These are phyloP conservation scores for Artemisia tridentata DNA, from an alignment of 129 eudicot species.

Conservation along the genomic window DNA sequence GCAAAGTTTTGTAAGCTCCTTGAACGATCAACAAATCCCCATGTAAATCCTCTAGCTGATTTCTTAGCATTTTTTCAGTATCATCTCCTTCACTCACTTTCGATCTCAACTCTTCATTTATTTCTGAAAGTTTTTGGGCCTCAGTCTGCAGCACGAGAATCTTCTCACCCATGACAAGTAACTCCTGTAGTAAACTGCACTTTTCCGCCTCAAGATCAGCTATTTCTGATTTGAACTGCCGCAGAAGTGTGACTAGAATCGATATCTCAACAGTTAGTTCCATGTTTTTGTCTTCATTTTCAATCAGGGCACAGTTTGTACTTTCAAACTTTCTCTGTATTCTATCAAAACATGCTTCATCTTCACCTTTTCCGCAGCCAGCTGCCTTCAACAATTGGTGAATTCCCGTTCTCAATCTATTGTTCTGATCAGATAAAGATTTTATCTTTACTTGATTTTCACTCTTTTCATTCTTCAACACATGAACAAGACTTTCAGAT, in stretches of 20 bases:
- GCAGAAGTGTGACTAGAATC: constrained; percentile 51
- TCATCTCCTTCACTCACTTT: constrained; percentile 47
- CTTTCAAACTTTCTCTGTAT: constrained; percentile 42
- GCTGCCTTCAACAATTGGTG: constrained; percentile 46
- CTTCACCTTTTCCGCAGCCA: constrained; percentile 39
- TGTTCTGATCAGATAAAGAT: constrained; percentile 52
- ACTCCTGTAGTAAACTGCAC: constrained; percentile 40
- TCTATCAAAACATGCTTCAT: constrained; percentile 35
- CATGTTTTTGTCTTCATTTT: constrained; percentile 60
- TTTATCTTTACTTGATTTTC: constrained; percentile 40
- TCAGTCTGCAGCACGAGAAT: constrained; percentile 42
- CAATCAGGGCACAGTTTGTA: constrained; percentile 40
- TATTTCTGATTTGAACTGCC: constrained; percentile 47
- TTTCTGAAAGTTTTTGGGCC: constrained; percentile 43
- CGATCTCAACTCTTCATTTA: constrained; percentile 43
- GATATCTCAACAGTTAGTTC: constrained; percentile 46
- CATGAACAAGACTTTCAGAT: constrained; percentile 50
- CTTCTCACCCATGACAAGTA: constrained; percentile 35
- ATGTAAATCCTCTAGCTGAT: constrained; percentile 45
- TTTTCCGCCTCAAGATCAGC: constrained; percentile 45
- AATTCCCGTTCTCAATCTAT: constrained; percentile 49
- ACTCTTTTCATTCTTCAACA: constrained; percentile 44
- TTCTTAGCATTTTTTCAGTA: constrained; percentile 36
- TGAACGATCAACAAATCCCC: constrained; percentile 43
- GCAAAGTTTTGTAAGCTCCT: constrained; percentile 43